phyloP scores from a whole-genome alignment of 1,284 basidiomycete species.

The Sphagnurus paluster region DNA sequence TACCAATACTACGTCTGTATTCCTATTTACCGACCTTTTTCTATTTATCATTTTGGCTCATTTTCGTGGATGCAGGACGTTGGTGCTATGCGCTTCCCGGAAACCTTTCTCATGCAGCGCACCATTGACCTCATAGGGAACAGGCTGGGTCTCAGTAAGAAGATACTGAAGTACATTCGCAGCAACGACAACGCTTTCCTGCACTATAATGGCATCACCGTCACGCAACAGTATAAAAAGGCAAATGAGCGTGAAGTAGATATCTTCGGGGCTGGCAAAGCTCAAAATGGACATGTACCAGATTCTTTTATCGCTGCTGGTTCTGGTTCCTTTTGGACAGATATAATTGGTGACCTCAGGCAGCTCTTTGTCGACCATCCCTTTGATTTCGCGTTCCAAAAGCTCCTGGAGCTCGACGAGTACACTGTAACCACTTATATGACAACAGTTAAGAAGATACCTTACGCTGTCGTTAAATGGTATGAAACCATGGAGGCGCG shows the following conservation, averaged over 20 bases:
- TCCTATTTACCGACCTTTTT: too few relatives aligned
- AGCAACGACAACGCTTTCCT: constrained; percentile 12
- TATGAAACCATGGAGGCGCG: constrained; percentile 25
- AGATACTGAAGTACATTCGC: constrained; percentile 17
- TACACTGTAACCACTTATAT: constrained; percentile 25
- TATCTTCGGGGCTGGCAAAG: constrained; percentile 14
- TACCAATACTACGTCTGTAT: constrained; percentile 23
- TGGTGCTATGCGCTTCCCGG: constrained; percentile 33
- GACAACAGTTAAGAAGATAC: constrained; percentile 18
- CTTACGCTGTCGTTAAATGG: constrained; percentile 27
- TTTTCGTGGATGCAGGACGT: constrained; percentile 22
- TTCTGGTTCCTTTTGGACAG: constrained; percentile 11
- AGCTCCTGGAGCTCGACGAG: constrained; percentile 25
- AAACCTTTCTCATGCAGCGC: constrained; percentile 26
- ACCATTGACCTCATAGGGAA: constrained; percentile 26
- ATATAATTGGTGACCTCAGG: constrained; percentile 18
- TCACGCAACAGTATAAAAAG: constrained; percentile 2
- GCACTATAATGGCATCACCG: constrained; percentile 6
- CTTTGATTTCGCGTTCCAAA: constrained; percentile 25
- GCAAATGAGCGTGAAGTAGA: neutral
- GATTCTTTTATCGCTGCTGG: constrained; percentile 8
- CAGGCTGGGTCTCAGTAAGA: constrained; percentile 15
- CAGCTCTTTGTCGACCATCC: constrained; percentile 11
- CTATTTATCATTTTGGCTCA: constrained; percentile 1
- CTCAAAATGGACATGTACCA: constrained; percentile 12